Percentiles rank a stretch among this genome's conserved stretches.
These are phyloP conservation scores for Blastomyces percursus DNA, from an alignment of 2,329 filamentous ascomycete species.

Conservation along the genomic window DNA sequence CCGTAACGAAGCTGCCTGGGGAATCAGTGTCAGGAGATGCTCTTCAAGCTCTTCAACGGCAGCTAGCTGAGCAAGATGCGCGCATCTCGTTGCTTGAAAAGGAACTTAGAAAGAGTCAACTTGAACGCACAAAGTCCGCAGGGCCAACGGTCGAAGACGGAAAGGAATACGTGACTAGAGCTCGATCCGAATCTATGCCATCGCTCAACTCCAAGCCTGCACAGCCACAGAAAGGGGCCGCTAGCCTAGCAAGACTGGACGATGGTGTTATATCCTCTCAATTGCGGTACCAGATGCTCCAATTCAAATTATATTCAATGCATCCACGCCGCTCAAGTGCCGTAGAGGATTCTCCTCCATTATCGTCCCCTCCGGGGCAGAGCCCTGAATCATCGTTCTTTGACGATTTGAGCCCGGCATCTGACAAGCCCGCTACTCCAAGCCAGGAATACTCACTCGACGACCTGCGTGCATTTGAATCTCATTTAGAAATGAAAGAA, in stretches of 20 bases:
- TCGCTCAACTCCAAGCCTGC: background rate
- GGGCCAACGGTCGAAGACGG: background rate
- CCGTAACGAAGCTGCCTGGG: background rate
- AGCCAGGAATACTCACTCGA: background rate
- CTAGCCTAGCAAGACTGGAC: no score
- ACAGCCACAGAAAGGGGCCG: background rate
- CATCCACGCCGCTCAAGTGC: background rate
- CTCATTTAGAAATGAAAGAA: background rate
- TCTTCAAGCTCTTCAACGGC: background rate
- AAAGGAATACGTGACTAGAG: background rate
- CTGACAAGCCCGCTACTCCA: background rate
- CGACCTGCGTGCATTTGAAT: slow-evolving; percentile 3
- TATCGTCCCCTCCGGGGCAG: background rate
- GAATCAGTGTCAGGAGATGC: background rate
- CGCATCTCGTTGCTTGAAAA: slow-evolving; percentile 5
- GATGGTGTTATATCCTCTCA: background rate
- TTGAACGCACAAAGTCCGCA: background rate
- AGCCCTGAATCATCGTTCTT: background rate
- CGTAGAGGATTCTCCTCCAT: background rate
- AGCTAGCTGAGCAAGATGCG: background rate
- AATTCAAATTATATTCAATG: background rate
- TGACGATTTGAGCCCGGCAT: background rate
- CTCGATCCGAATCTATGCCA: no score
- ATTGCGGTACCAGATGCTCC: background rate
- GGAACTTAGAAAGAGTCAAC: background rate